phyloP scores from a whole-genome alignment of 140 eudicot species.

The Senecio squalidus region DNA sequence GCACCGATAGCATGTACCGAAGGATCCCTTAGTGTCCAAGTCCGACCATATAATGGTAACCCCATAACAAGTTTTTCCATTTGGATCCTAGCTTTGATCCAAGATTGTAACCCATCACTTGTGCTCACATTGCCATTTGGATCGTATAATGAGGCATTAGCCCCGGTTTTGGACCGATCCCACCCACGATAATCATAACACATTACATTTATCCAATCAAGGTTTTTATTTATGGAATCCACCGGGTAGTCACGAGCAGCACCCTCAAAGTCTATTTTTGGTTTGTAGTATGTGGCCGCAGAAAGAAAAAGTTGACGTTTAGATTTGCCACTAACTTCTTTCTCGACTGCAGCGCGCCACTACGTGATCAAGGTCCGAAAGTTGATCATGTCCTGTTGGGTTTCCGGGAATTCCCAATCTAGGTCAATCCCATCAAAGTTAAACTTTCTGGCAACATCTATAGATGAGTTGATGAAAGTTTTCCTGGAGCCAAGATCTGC shows the following conservation, averaged over 20 bases:
- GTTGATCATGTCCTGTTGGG: constrained; percentile 40
- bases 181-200: constrained; percentile 76
- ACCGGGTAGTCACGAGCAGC: constrained; percentile 27
- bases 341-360: constrained; percentile 43
- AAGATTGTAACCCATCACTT: constrained; percentile 62
- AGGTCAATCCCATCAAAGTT: constrained; percentile 54
- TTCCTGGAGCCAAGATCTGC: constrained; percentile 18
- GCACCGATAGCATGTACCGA: constrained; percentile 44
- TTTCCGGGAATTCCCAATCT: constrained; percentile 48
- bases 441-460: constrained; percentile 47
- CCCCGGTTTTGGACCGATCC: constrained; percentile 51
- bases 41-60: constrained; percentile 68
- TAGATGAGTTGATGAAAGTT: constrained; percentile 42
- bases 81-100: constrained; percentile 61
- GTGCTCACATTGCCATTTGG: constrained; percentile 56
- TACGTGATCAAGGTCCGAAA: constrained; percentile 30
- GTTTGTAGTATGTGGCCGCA: constrained; percentile 57
- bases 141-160: constrained; percentile 55
- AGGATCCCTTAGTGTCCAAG: constrained; percentile 67
- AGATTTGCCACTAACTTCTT: constrained; percentile 26
- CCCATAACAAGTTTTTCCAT: constrained; percentile 72
- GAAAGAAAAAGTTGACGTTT: constrained; percentile 46
- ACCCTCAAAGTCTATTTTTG: constrained; percentile 10
- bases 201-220: constrained; percentile 75
- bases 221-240: constrained; percentile 34